phyloP scores from a whole-genome alignment of 2,329 filamentous ascomycete genomes.

The Cladophialophora bantiana region DNA sequence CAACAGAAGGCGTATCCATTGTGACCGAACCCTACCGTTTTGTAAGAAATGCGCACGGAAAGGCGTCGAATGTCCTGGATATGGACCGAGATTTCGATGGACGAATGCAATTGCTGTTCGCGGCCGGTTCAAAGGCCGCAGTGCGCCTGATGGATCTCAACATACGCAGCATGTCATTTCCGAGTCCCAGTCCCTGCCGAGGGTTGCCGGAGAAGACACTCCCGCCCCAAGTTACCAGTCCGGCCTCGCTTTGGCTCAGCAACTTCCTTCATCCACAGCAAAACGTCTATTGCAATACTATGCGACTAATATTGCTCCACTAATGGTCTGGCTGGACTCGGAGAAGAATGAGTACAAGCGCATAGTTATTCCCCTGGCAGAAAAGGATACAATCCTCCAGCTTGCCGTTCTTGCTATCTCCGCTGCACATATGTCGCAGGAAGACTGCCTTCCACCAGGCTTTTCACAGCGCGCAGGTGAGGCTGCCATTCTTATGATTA shows the following conservation, averaged over 20 bases:
- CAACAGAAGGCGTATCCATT: constrained; percentile 1
- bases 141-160: background rate
- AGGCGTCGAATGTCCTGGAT: constrained; percentile 17
- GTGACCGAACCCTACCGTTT: background rate
- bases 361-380: constrained; percentile 14
- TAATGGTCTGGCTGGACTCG: constrained; percentile 20
- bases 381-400: constrained; percentile 6
- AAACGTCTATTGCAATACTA: constrained; percentile 9
- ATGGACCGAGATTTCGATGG: constrained; percentile 16
- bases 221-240: background rate
- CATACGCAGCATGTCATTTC: background rate
- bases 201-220: background rate
- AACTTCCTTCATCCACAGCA: background rate
- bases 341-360: constrained; percentile 16
- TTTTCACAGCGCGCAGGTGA: background rate
- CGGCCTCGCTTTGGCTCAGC: background rate
- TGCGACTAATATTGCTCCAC: constrained; percentile 8
- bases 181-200: background rate
- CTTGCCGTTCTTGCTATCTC: constrained; percentile 4
- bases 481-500: constrained; percentile 9
- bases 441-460: background rate
- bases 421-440: background rate
- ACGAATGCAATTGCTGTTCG: constrained; percentile 20
- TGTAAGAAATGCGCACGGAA: constrained; percentile 11
- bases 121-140: constrained; percentile 16